Percentiles rank a stretch among this genome's conserved stretches.
These are phyloP conservation scores for Nicotiana knightiana DNA, from an alignment of 257 asterid genomes.

Conservation along the genomic window DNA sequence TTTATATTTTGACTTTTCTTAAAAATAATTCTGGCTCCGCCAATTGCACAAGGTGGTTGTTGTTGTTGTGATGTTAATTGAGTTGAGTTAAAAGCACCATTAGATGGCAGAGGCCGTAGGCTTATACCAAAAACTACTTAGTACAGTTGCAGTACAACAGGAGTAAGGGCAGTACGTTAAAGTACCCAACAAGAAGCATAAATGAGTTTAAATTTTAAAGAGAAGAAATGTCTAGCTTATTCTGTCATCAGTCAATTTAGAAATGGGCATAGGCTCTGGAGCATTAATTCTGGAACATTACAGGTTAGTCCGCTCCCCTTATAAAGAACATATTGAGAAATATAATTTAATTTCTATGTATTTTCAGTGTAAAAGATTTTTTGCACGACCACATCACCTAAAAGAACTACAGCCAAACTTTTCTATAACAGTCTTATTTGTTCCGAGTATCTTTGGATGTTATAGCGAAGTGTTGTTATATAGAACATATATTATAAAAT, in stretches of 20 bases:
- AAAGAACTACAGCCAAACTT: neutral
- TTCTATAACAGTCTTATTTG: too few species aligned
- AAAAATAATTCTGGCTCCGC: too few species aligned
- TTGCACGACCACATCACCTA: neutral
- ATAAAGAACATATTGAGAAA: neutral
- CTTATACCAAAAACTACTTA: neutral
- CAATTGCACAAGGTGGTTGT: too few species aligned
- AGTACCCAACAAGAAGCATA: neutral
- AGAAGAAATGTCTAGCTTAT: neutral
- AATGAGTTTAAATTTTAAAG: neutral
- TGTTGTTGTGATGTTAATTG: too few species aligned
- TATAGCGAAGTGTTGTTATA: too few species aligned
- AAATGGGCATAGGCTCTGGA: neutral
- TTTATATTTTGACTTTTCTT: too few species aligned
- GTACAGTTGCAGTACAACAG: constrained; percentile 7
- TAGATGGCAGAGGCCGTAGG: neutral
- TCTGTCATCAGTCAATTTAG: neutral
- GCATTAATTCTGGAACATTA: neutral
- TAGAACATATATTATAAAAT: too few species aligned
- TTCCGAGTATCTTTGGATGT: too few species aligned
- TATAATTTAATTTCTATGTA: neutral
- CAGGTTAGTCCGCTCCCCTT: neutral
- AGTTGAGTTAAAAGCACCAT: too few species aligned
- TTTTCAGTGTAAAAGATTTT: neutral
- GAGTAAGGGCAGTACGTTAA: neutral